Evolutionary conservation across 1,284 basidiomycete species (phyloP).

Genomic region (Tetrapyrgos nigripes): DNA sequence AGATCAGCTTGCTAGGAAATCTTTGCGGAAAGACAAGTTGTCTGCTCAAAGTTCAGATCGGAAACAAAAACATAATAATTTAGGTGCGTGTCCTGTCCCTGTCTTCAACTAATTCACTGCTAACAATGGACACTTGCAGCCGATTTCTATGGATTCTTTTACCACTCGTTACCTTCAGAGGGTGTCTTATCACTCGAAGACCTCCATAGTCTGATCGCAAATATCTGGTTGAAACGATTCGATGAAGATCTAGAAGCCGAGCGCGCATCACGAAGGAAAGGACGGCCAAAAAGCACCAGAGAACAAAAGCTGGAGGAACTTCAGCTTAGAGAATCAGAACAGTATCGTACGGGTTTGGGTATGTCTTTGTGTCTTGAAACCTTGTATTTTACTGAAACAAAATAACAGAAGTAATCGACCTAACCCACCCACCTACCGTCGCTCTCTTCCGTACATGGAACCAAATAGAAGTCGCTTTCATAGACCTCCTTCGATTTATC

Average conservation of each 20-base stretch:
- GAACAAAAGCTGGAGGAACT: constrained; percentile 78
- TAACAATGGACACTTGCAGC: constrained; percentile 44
- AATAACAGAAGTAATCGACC: constrained; percentile 79
- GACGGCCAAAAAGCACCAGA: constrained; percentile 78
- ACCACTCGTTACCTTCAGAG: constrained; percentile 71
- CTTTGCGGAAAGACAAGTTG: constrained; percentile 77
- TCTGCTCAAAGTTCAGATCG: constrained; percentile 62
- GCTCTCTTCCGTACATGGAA: constrained; percentile 82
- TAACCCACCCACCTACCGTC: constrained; percentile 78
- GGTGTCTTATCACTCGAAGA: constrained; percentile 70
- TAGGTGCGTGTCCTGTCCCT: constrained; percentile 47
- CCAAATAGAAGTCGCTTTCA: constrained; percentile 74
- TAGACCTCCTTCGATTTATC: constrained; percentile 79
- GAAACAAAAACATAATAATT: constrained; percentile 56
- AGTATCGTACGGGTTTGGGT: constrained; percentile 88
- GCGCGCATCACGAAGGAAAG: constrained; percentile 68
- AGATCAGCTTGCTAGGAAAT: constrained; percentile 75
- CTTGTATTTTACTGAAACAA: constrained; percentile 6
- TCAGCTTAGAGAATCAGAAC: constrained; percentile 70
- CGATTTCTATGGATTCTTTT: constrained; percentile 83
- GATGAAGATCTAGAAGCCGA: constrained; percentile 75
- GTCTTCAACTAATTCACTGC: constrained; percentile 1
- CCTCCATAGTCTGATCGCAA: constrained; percentile 70
- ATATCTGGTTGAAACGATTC: constrained; percentile 79
- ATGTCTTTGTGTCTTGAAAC: constrained; percentile 33